These are phyloP conservation scores for Backusella luteola DNA, from an alignment of 192 early-diverging fungal genomes.

Conservation along the genomic window DNA sequence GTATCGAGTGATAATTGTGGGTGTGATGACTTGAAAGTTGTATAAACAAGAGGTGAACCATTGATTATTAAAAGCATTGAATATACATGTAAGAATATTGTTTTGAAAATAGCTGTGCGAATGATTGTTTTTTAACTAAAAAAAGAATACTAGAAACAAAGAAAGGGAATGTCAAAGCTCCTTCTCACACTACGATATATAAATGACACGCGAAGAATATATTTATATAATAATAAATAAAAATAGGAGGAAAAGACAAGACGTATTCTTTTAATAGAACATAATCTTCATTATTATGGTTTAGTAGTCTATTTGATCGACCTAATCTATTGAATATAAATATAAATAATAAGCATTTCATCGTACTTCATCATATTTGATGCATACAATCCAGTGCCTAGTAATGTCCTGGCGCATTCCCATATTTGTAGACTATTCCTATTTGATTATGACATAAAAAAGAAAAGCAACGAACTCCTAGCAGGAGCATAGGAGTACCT, in stretches of 20 bases:
- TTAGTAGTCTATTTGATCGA: background rate
- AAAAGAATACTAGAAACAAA: background rate
- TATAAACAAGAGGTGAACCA: too few species aligned
- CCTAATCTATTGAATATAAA: background rate
- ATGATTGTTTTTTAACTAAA: background rate
- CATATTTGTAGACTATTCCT: background rate
- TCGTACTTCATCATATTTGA: background rate
- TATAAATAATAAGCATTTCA: background rate
- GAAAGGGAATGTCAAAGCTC: background rate
- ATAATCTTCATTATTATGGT: background rate
- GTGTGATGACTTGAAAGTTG: background rate
- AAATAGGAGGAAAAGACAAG: background rate
- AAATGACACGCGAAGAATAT: background rate
- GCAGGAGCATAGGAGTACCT: background rate
- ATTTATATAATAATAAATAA: background rate
- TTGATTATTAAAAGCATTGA: too few species aligned
- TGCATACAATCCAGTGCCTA: background rate
- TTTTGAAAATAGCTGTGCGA: background rate
- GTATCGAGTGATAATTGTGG: background rate
- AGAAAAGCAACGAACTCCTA: background rate
- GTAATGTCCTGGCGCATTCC: constrained; percentile 2
- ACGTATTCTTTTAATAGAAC: background rate
- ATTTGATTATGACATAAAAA: background rate
- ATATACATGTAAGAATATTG: background rate
- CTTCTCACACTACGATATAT: background rate